phyloP scores from a whole-genome alignment of 148 eudicot genomes.

The Rhododendron williamsianum region DNA sequence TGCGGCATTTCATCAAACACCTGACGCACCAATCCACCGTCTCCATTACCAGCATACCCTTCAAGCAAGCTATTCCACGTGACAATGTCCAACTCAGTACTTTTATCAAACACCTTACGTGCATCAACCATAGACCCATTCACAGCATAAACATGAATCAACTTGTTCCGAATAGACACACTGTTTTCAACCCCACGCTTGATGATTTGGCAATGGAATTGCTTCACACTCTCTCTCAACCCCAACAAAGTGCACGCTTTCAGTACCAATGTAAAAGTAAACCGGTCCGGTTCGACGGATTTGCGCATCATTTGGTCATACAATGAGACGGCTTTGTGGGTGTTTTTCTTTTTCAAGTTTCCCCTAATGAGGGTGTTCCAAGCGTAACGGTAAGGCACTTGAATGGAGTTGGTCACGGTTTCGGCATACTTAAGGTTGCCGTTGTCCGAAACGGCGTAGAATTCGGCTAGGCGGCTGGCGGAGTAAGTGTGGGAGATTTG shows the following conservation, averaged over 20 bases:
- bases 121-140: slow-evolving; percentile 17
- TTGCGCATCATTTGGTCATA: slow-evolving; percentile 12
- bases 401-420: slow-evolving; percentile 11
- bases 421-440: slow-evolving; percentile 8
- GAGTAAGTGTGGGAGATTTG: slow-evolving; percentile 7
- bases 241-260: slow-evolving; percentile 15
- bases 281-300: slow-evolving; percentile 8
- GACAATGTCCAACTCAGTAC: slow-evolving; percentile 13
- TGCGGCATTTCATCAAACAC: slow-evolving; percentile 10
- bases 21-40: background rate
- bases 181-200: slow-evolving; percentile 4
- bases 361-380: slow-evolving; percentile 18
- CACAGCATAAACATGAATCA: slow-evolving; percentile 9
- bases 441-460: slow-evolving; percentile 9
- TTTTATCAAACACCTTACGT: slow-evolving; percentile 14
- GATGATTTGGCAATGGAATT: slow-evolving; percentile 13
- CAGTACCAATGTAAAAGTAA: slow-evolving; percentile 14
- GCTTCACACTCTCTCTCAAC: slow-evolving; percentile 1
- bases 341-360: slow-evolving; percentile 6
- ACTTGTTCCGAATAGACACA: slow-evolving; percentile 8
- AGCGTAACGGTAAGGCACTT: slow-evolving; percentile 14
- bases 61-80: slow-evolving; percentile 20
- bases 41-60: slow-evolving; percentile 10
- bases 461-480: slow-evolving; percentile 13
- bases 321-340: slow-evolving; percentile 7